Evolutionary conservation across 345 rosid species (phyloP).

Genomic region (Acer campestre): DNA sequence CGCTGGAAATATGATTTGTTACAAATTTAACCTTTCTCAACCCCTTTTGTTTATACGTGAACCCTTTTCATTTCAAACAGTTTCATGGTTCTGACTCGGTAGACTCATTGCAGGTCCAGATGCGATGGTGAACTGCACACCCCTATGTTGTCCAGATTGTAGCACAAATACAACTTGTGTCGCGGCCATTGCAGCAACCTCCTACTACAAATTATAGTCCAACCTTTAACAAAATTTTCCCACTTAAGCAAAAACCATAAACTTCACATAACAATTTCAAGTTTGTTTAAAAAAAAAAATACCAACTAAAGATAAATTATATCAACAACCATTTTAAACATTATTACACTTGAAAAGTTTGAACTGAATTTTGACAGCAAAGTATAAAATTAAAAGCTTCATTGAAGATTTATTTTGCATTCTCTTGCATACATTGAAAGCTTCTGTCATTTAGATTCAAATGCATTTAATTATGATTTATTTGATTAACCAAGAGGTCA

Average conservation of each 20-base stretch:
- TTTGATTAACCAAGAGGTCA: too few species aligned
- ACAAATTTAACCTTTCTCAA: background rate
- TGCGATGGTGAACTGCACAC: constrained; percentile 71
- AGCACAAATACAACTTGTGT: constrained; percentile 86
- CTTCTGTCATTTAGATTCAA: too few species aligned
- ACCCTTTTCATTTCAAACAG: constrained; percentile 34
- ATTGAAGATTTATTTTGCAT: too few species aligned
- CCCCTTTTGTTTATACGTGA: constrained; percentile 4
- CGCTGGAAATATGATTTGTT: background rate
- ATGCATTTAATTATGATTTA: too few species aligned
- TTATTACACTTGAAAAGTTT: too few species aligned
- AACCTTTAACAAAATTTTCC: constrained; percentile 8
- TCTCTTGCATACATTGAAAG: too few species aligned
- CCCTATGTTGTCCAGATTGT: constrained; percentile 75
- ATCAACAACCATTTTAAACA: too few species aligned
- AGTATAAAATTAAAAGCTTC: too few species aligned
- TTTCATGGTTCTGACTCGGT: constrained; percentile 51
- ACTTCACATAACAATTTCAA: background rate
- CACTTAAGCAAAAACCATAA: background rate
- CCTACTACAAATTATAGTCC: constrained; percentile 47
- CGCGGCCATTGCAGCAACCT: constrained; percentile 82
- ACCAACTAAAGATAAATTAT: too few species aligned
- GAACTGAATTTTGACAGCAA: too few species aligned
- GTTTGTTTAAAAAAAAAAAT: too few species aligned
- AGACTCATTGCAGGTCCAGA: constrained; percentile 40